Percentiles rank a stretch among this genome's conserved stretches.
Evolutionary conservation across 306 rosid species (phyloP).

Genomic region (Argentina anserina): DNA sequence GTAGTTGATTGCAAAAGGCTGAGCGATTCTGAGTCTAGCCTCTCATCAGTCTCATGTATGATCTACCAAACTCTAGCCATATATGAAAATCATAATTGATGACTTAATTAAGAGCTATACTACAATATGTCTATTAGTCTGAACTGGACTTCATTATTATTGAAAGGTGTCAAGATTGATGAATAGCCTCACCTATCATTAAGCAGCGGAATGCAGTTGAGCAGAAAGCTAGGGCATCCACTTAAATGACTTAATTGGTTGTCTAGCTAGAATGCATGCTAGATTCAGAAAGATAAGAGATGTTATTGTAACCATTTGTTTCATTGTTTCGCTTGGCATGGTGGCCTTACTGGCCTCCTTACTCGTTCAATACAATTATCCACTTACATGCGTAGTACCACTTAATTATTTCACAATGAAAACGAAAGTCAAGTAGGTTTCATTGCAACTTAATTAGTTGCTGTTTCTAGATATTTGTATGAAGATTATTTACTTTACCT

Average conservation of each 20-base stretch:
- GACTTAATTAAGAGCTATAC: background rate
- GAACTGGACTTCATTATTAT: background rate
- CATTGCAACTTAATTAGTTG: background rate
- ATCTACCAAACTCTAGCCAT: background rate
- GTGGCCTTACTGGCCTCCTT: background rate
- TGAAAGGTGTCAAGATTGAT: background rate
- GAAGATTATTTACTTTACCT: conserved; percentile 33
- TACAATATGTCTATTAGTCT: background rate
- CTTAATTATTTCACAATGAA: background rate
- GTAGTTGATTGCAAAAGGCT: background rate
- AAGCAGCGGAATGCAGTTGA: background rate
- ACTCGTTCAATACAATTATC: background rate
- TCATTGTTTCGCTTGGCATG: background rate
- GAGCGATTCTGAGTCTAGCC: background rate
- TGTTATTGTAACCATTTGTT: background rate
- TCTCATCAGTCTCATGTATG: background rate
- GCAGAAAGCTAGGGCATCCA: conserved; percentile 4
- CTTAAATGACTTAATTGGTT: no score
- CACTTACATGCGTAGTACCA: background rate
- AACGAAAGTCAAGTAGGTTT: background rate
- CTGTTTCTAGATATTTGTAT: conserved; percentile 12
- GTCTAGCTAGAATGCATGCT: background rate
- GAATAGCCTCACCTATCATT: background rate
- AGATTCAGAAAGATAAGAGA: background rate
- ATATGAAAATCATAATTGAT: background rate